Evolutionary conservation across 2,329 filamentous ascomycete genomes (phyloP).

Genomic region (Sclerotinia trifoliorum): DNA sequence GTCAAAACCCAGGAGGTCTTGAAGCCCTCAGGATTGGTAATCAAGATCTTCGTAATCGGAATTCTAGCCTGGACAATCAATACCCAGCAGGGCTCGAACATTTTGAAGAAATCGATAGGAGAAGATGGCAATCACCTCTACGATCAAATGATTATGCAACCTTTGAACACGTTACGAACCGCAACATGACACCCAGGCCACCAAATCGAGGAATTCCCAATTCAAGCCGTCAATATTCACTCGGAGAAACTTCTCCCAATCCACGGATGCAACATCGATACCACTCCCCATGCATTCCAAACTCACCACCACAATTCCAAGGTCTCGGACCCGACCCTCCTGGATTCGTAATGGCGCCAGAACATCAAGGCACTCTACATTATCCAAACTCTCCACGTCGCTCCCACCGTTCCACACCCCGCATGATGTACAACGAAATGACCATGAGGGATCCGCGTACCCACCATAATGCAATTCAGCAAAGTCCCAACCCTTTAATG

Average conservation of each 20-base stretch:
- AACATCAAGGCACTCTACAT: background rate
- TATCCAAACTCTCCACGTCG: background rate
- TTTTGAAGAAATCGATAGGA: background rate
- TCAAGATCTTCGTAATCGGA: conserved; percentile 2
- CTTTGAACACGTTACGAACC: background rate
- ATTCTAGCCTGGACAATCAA: background rate
- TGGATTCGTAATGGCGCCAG: background rate
- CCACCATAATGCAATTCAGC: background rate
- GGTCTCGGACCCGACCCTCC: conserved; percentile 6
- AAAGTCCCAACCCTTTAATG: conserved; percentile 9
- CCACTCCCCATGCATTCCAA: background rate
- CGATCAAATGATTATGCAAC: background rate
- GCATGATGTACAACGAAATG: conserved; percentile 17
- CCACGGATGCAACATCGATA: background rate
- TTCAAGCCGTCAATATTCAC: background rate
- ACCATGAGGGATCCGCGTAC: background rate
- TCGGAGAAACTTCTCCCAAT: background rate
- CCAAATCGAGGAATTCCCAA: background rate
- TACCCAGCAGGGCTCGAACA: background rate
- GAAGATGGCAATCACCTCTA: background rate
- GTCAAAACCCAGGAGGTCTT: background rate
- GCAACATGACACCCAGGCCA: background rate
- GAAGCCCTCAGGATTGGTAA: conserved; percentile 6
- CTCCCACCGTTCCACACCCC: background rate
- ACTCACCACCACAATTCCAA: conserved; percentile 7